Evolutionary conservation across 768 basidiomycete genomes (phyloP).

Genomic region (Kwoniella botswanensis): DNA sequence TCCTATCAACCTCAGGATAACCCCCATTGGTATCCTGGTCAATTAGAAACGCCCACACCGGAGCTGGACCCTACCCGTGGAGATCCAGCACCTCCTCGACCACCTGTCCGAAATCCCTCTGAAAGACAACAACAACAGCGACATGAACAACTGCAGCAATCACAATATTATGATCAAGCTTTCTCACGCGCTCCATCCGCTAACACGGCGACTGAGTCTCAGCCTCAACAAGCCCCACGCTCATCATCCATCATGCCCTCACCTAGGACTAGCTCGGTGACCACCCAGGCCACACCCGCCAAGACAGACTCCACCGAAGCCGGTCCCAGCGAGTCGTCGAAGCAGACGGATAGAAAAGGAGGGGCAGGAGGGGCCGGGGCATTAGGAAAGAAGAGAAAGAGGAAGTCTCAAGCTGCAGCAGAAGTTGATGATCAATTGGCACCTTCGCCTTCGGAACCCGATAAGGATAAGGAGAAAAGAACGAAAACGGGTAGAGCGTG

Average conservation of each 20-base stretch:
- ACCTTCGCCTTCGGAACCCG: conserved; percentile 6
- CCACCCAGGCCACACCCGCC: not conserved
- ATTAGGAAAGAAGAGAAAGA: conserved; percentile 20
- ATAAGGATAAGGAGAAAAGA: conserved; percentile 51
- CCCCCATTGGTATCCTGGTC: not conserved
- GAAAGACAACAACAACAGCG: not conserved
- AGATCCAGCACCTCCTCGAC: not conserved
- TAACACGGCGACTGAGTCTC: not conserved
- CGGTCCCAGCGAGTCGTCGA: not conserved
- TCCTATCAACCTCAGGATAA: not conserved
- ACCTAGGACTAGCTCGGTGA: not conserved
- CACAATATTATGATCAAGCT: not conserved
- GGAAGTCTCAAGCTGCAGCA: conserved; percentile 7
- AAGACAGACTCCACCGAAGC: not conserved
- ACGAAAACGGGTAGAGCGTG: conserved; percentile 56
- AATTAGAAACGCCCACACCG: not conserved
- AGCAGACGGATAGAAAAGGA: not conserved
- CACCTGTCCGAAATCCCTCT: not conserved
- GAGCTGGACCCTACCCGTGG: not conserved
- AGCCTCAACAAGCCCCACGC: not conserved
- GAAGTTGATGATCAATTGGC: not conserved
- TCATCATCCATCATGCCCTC: not conserved
- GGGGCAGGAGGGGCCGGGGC: not conserved
- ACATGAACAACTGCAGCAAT: not conserved
- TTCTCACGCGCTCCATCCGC: not conserved